Conservation (phyloP, 306 rosid genomes). For the Albizia julibrissin region DNA sequence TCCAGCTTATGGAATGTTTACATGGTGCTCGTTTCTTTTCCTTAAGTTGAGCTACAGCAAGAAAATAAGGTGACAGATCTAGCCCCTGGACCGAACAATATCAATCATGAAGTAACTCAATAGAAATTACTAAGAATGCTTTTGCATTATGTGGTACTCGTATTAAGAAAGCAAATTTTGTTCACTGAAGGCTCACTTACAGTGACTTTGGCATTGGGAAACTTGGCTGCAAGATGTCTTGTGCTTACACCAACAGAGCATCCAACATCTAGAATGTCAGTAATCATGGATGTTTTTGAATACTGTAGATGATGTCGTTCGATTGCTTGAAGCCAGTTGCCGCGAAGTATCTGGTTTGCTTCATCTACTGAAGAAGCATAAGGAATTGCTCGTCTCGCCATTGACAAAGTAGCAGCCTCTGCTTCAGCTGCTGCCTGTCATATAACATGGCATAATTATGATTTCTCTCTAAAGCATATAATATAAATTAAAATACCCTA, state of each 20-base stretch:
- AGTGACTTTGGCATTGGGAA: constrained; percentile 52
- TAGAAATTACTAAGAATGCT: constrained; percentile 1
- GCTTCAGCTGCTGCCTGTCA: constrained; percentile 80
- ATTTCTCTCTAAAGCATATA: not conserved
- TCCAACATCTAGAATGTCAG: constrained; percentile 64
- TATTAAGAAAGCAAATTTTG: constrained; percentile 12
- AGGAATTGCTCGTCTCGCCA: constrained; percentile 54
- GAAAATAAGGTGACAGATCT: constrained; percentile 73
- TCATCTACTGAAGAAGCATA: constrained; percentile 51
- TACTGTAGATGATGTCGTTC: constrained; percentile 56
- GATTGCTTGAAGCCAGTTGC: constrained; percentile 59
- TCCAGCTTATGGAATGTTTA: constrained; percentile 55
- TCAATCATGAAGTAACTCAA: constrained; percentile 27
- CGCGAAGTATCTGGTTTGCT: constrained; percentile 51
- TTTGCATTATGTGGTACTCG: not conserved
- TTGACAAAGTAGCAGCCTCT: constrained; percentile 68
- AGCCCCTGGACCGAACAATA: constrained; percentile 53
- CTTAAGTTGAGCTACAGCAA: constrained; percentile 65
- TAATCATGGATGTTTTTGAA: constrained; percentile 42
- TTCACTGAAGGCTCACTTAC: constrained; percentile 45
- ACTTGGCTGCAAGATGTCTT: constrained; percentile 59
- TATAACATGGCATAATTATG: constrained; percentile 28
- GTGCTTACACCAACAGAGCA: constrained; percentile 68
- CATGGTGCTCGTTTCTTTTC: constrained; percentile 48
- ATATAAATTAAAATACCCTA: not conserved